Percentiles rank a stretch among this genome's conserved stretches.
These are phyloP conservation scores for Leccinum variicolor DNA, from an alignment of 768 basidiomycete species.

Conservation along the genomic window DNA sequence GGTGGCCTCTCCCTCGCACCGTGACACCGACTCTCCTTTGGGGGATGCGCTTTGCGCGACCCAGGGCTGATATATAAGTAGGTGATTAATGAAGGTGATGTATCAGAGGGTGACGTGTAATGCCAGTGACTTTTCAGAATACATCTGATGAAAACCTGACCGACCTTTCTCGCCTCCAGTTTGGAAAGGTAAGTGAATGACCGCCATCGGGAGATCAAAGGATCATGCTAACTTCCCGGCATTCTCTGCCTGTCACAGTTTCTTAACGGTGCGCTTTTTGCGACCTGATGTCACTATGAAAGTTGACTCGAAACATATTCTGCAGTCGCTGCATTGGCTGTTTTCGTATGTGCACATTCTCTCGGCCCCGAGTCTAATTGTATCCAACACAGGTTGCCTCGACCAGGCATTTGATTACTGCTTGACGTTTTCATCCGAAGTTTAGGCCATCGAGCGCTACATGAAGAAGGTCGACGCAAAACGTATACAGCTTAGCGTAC, in stretches of 20 bases:
- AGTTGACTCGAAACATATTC: background rate
- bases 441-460: no score
- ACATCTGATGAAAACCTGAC: constrained; percentile 2
- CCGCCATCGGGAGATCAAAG: background rate
- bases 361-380: background rate
- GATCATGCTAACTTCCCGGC: background rate
- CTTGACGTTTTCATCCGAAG: constrained; percentile 21
- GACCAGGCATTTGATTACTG: constrained; percentile 21
- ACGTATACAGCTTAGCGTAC: no score
- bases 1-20: no score
- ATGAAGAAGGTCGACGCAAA: no score
- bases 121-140: constrained; percentile 5
- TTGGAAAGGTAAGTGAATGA: constrained; percentile 17
- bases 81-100: no score
- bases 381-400: background rate
- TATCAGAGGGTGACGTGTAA: no score
- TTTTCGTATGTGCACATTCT: constrained; percentile 10
- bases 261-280: constrained; percentile 15
- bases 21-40: no score
- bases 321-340: constrained; percentile 19
- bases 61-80: no score
- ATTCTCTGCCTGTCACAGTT: no score
- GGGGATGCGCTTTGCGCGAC: no score
- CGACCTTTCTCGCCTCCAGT: constrained; percentile 16
- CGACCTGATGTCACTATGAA: background rate